Percentiles rank a stretch among this genome's conserved stretches.
Conservation (phyloP, 2,329 filamentous ascomycete genomes). For the Zymoseptoria passerinii region DNA sequence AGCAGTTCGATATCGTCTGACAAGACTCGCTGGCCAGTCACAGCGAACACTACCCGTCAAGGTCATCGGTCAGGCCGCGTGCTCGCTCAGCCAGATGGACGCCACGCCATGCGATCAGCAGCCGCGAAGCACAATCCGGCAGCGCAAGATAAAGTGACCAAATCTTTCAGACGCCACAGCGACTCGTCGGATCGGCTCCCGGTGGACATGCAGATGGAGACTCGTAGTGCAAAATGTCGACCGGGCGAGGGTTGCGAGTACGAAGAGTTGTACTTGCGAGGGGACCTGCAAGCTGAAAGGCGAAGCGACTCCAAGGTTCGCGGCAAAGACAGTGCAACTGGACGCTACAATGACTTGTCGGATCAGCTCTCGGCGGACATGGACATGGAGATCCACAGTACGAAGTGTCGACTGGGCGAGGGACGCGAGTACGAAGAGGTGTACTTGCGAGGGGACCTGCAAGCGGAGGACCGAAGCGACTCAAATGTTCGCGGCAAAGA, state of each 20-base stretch:
- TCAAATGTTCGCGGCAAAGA: not conserved
- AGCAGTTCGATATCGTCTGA: slow-evolving; percentile 3
- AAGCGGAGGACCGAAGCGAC: not conserved
- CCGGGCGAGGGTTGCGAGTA: not conserved
- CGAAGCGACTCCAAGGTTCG: not conserved
- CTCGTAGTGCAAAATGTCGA: not conserved
- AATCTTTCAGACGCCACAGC: not conserved
- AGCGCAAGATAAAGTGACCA: not conserved
- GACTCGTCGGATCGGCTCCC: not conserved
- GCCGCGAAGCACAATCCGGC: not conserved
- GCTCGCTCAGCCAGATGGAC: not conserved
- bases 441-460: not conserved
- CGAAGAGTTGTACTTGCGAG: not conserved
- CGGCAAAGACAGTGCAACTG: not conserved
- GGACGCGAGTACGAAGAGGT: not conserved
- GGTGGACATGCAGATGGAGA: not conserved
- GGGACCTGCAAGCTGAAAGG: not conserved
- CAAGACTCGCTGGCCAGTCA: slow-evolving; percentile 11
- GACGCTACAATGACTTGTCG: too few species aligned
- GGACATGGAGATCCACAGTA: not conserved
- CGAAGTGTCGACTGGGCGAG: not conserved
- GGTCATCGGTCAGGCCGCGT: not conserved
- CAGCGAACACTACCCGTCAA: not conserved
- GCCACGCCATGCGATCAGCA: not conserved
- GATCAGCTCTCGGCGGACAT: not conserved